Conservation (phyloP, 148 eudicot genomes). For the Oxyria digyna region DNA sequence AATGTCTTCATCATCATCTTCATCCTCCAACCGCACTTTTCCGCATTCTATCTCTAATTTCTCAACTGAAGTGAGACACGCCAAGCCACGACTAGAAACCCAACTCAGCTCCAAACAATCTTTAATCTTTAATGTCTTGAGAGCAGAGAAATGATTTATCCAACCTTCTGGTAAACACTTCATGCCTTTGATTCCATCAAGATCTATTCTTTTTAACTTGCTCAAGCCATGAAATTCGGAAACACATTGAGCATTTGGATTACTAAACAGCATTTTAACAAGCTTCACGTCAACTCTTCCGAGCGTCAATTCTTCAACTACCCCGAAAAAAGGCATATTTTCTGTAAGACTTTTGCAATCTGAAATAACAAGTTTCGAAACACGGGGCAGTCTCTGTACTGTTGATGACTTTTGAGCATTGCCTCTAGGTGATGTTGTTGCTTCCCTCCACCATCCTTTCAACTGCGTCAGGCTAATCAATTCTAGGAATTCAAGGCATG, state of each 20-base stretch:
- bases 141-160: background rate
- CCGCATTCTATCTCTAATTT: background rate
- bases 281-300: background rate
- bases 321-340: background rate
- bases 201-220: background rate
- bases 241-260: background rate
- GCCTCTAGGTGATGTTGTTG: too few relatives aligned
- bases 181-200: background rate
- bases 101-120: background rate
- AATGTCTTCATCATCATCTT: background rate
- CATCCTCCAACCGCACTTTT: background rate
- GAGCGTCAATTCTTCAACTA: background rate
- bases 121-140: too few relatives aligned
- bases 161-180: background rate
- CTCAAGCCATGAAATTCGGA: background rate
- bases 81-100: background rate
- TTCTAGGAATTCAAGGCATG: background rate
- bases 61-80: background rate
- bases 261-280: background rate
- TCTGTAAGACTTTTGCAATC: background rate
- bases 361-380: background rate
- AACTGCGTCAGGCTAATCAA: too few relatives aligned
- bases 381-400: background rate
- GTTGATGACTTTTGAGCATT: too few relatives aligned
- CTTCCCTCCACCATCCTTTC: too few relatives aligned